phyloP scores from a whole-genome alignment of 805 yeast species.

The Kurtzmaniella fragi region DNA sequence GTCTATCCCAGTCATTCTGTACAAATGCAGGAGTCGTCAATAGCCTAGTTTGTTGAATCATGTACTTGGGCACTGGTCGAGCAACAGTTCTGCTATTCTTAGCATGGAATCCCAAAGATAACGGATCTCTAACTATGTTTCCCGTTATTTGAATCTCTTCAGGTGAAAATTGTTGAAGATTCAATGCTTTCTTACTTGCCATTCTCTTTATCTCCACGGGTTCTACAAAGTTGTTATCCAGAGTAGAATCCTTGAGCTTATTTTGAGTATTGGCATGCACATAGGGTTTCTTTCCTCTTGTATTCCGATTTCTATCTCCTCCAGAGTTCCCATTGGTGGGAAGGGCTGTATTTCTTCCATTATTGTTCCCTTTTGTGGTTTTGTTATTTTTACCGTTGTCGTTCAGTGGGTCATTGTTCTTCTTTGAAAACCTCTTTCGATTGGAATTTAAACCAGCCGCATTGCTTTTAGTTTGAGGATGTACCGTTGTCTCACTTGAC shows the following conservation, averaged over 20 bases:
- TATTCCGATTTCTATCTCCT: no score
- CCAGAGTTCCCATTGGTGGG: no score
- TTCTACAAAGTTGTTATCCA: constrained; percentile 1
- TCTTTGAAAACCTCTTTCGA: no score
- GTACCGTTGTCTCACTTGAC: no score
- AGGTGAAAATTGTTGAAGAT: no score
- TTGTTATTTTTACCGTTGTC: no score
- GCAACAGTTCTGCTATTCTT: constrained; percentile 7
- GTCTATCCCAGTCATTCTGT: constrained; percentile 61
- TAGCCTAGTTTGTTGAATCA: constrained; percentile 30
- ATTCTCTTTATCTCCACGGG: not conserved
- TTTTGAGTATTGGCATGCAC: constrained; percentile 1
- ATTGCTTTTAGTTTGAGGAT: no score
- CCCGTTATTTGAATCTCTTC: constrained; percentile 18
- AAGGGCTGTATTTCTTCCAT: no score
- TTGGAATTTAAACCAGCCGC: no score
- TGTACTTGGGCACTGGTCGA: constrained; percentile 32
- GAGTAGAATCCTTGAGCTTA: no score
- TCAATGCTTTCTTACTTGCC: constrained; percentile 1
- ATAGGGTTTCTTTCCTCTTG: not conserved
- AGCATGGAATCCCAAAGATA: constrained; percentile 22
- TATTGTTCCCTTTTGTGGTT: no score
- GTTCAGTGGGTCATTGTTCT: no score
- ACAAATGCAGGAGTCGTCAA: constrained; percentile 26
- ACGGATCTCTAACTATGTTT: constrained; percentile 24